A percentile compares a stretch with the other conserved stretches of the same genome.
phyloP scores from a whole-genome alignment of 306 rosid genomes.

The Delonix regia region DNA sequence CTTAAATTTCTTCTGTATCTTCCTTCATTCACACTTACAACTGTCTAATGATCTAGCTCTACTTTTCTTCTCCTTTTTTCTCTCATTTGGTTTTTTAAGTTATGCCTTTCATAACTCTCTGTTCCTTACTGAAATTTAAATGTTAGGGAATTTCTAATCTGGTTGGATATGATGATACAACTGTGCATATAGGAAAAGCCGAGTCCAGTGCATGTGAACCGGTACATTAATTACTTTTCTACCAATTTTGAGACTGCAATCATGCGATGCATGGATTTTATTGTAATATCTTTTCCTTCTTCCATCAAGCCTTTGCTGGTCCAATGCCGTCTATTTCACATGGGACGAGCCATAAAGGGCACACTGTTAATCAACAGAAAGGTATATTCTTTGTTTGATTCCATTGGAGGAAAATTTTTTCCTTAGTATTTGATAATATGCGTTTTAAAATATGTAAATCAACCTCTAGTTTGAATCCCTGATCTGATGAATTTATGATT shows the following conservation, averaged over 20 bases:
- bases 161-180: slow-evolving; percentile 38
- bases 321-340: slow-evolving; percentile 73
- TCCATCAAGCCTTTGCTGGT: slow-evolving; percentile 70
- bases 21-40: neutral
- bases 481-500: slow-evolving; percentile 12
- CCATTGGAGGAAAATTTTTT: neutral
- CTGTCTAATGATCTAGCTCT: neutral
- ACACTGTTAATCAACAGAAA: slow-evolving; percentile 68
- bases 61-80: neutral
- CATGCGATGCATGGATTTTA: slow-evolving; percentile 13
- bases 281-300: slow-evolving; percentile 34
- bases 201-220: slow-evolving; percentile 43
- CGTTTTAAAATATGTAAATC: neutral
- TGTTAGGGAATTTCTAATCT: slow-evolving; percentile 38
- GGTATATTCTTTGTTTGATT: slow-evolving; percentile 45
- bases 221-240: slow-evolving; percentile 39
- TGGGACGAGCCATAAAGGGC: slow-evolving; percentile 77
- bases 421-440: neutral
- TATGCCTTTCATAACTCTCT: neutral
- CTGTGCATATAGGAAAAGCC: slow-evolving; percentile 31
- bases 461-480: neutral
- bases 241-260: slow-evolving; percentile 21
- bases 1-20: neutral
- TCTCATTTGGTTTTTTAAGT: slow-evolving; percentile 7
- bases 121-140: slow-evolving; percentile 9